Evolutionary conservation across 345 rosid genomes (phyloP), one percentile per base, ranked within the genome.

Genomic region (Sisymbrium irio): DNA sequence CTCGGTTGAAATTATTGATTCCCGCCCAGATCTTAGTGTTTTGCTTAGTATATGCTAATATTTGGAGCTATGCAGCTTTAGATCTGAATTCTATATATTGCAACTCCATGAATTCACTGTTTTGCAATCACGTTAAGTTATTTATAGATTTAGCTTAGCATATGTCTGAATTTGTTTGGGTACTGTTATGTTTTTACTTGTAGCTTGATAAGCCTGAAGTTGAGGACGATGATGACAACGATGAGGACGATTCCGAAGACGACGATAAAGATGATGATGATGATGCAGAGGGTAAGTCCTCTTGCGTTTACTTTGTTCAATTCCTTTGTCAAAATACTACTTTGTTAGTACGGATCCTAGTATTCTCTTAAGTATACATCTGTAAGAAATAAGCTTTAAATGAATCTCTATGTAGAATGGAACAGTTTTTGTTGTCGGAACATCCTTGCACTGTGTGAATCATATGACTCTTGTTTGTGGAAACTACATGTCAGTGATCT

Each of bases 121-220:
- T 20, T 40, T 41, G 0, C 25, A 11, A 22, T 51, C 15, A 9
- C 0, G 62, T 54, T 42, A 49, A 54, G 4, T 30, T 9, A 62
- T n/a, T 56, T 30, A 30, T 30, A 30, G 28, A 64, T 32, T 74
- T 45, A 61, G 19, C 11, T 22, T 36, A 45, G 39, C 7, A 0
- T 14, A 6, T 50, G 44, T 30, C 18, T 60, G 8, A 65, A 4
- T 67, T 41, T 10, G 12, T 15, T 32, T 53, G 7, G 22, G 19
- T 19, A 10, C 11, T 41, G 14, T 0, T 56, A 20, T 44, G 65
- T 67, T 54, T 67, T 54, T 53, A 14, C 12, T 67, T 69, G 33
- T 60, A 88, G 93, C 79, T 82, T n/a, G 96, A 89, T 71, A 80
- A 87, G 81, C 92, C 96, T 18, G 82, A 82, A 60, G 77, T 90